Evolutionary conservation across 495 filamentous ascomycete genomes (phyloP), one percentile per base, ranked within the genome.

Genomic region (Beverwykella pulmonaria): DNA sequence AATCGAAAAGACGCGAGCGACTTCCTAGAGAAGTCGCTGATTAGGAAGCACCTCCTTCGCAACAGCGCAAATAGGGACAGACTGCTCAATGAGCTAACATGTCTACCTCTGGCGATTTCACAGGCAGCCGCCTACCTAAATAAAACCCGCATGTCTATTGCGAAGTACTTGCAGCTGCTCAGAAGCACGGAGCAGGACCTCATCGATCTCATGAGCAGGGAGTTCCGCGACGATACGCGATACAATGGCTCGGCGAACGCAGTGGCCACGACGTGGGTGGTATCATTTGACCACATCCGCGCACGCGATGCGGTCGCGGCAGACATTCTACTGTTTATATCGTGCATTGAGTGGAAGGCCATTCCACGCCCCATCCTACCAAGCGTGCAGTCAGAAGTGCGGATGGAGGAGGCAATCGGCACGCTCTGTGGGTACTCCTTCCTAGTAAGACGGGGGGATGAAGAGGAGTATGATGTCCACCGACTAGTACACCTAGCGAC

Each of bases 81-180:
- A 48, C 59, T 75, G 26, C 64, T 74, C 0, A 36, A 60, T 29
- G 69, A 71, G 52, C 46, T 75, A 22, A 53, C 57, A n/a, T 72
- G 61, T 46, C 60, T 75, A 20, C 72, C 73, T 25, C 56, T 75
- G 32, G 72, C 73, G 1, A 72, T 75, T 26, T 61, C 69, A 14
- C 71, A 75, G 54, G 73, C 72, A n/a, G 71, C 73, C 1, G 69
- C 73, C 22, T 74, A 75, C 52, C 71, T 75, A 1, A 68, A 73
- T 48, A 63, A 3, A 27, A 73, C 59, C 61, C 29, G 25, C 6
- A 55, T 63, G 55, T 64, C 72, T 53, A 53, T 73, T 22, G 19
- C 63, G 0, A 71, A 73, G 39, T 74, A 73, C 59, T 22, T 73
- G 22, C 54, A 57, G 46, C 63, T 70, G 25, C 57, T 74, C 9